Percentiles rank a stretch among this genome's conserved stretches.
Conservation (phyloP, 2,329 filamentous ascomycete genomes). For the Fusarium metavorans region DNA sequence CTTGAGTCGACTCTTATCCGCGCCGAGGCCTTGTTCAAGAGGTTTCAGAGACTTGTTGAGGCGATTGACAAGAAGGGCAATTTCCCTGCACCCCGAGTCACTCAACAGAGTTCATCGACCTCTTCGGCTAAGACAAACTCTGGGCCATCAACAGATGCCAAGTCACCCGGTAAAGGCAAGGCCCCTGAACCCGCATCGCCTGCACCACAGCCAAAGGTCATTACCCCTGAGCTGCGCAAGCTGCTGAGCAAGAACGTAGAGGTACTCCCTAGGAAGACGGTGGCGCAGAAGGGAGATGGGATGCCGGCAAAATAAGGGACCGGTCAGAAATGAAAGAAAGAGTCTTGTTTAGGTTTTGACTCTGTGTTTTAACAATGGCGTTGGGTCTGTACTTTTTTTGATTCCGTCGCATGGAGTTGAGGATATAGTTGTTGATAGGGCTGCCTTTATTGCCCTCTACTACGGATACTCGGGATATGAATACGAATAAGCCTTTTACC, state of each 20-base stretch:
- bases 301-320: conserved; percentile 47
- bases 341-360: background rate
- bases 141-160: conserved; percentile 23
- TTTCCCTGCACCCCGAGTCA: conserved; percentile 71
- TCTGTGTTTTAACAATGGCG: conserved; percentile 28
- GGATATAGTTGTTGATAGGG: conserved; percentile 2
- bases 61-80: conserved; percentile 92
- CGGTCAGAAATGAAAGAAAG: background rate
- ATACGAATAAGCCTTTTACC: background rate
- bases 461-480: background rate
- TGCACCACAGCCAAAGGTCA: conserved; percentile 57
- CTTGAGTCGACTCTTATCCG: conserved; percentile 86
- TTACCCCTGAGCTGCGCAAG: conserved; percentile 68
- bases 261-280: conserved; percentile 54
- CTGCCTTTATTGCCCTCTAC: background rate
- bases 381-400: conserved; percentile 1
- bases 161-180: conserved; percentile 51
- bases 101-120: conserved; percentile 28
- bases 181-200: conserved; percentile 49
- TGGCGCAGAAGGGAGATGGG: conserved; percentile 52
- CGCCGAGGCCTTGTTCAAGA: conserved; percentile 88
- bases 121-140: conserved; percentile 26
- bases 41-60: conserved; percentile 90
- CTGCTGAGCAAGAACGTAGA: conserved; percentile 64
- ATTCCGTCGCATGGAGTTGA: conserved; percentile 32